These are phyloP conservation scores for Lunularia cruciata DNA, from an alignment of 225 moss, liverwort and hornwort species.

Conservation along the genomic window DNA sequence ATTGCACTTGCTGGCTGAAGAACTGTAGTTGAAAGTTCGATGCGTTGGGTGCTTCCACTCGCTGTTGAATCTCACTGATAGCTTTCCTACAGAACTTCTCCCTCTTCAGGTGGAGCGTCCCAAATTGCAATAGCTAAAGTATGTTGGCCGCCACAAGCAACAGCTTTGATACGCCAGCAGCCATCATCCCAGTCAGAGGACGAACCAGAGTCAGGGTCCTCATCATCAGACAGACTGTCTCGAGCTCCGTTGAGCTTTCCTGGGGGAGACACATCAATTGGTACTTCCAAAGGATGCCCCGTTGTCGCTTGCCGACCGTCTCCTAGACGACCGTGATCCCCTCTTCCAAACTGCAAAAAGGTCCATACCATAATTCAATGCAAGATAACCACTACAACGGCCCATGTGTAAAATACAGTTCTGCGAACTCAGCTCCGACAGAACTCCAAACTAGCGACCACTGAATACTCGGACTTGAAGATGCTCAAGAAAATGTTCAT, in stretches of 20 bases:
- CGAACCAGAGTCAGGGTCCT: background rate
- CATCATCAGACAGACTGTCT: slow-evolving; percentile 10
- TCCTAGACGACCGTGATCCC: slow-evolving; percentile 63
- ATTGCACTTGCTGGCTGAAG: background rate
- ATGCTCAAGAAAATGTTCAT: no score
- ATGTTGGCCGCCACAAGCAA: slow-evolving; percentile 61
- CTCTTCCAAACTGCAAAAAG: slow-evolving; percentile 54
- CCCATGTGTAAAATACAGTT: no score
- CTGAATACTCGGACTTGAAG: no score
- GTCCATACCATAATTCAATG: background rate
- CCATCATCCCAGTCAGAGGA: slow-evolving; percentile 15
- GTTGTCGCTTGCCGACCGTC: slow-evolving; percentile 49
- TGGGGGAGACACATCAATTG: slow-evolving; percentile 33
- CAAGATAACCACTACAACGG: background rate
- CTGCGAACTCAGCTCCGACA: no score
- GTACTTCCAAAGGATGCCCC: slow-evolving; percentile 49
- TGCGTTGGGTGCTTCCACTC: background rate
- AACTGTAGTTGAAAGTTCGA: background rate
- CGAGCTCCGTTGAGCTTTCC: slow-evolving; percentile 1
- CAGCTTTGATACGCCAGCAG: slow-evolving; percentile 42
- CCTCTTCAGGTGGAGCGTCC: slow-evolving; percentile 18
- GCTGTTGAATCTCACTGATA: background rate
- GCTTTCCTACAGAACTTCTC: background rate
- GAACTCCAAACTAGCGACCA: no score
- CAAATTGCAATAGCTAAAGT: slow-evolving; percentile 50